These are phyloP conservation scores for Boletales sp. DNA, from an alignment of 768 basidiomycete species.

Conservation along the genomic window DNA sequence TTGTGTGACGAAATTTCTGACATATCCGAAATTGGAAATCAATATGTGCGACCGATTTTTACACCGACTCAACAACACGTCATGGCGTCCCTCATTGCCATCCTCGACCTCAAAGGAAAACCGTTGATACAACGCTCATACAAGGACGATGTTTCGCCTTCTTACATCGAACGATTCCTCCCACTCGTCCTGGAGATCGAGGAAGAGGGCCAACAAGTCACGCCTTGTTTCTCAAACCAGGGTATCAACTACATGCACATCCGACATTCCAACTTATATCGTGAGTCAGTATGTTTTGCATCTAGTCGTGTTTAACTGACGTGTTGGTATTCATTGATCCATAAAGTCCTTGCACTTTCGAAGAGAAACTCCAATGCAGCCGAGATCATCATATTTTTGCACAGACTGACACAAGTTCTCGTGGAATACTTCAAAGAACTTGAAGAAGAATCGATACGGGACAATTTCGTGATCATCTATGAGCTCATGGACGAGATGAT, in stretches of 20 bases:
- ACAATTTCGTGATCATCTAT: conserved; percentile 99
- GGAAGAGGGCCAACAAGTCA: conserved; percentile 94
- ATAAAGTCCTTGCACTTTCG: conserved; percentile 85
- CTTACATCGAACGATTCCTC: conserved; percentile 90
- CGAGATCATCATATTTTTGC: conserved; percentile 94
- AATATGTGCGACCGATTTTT: not conserved
- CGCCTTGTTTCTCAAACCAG: conserved; percentile 92
- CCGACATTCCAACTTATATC: conserved; percentile 93
- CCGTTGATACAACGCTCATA: conserved; percentile 96
- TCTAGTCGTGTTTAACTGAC: not conserved
- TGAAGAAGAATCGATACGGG: conserved; percentile 97
- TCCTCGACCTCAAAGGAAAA: conserved; percentile 98
- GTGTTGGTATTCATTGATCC: not conserved
- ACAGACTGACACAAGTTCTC: conserved; percentile 87
- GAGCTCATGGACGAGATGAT: conserved; percentile 99
- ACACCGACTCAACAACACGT: not conserved
- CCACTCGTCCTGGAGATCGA: conserved; percentile 93
- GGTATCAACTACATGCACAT: conserved; percentile 99
- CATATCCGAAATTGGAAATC: conserved; percentile 12
- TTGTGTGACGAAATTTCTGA: too few species aligned
- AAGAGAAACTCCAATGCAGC: conserved; percentile 95
- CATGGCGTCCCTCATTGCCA: conserved; percentile 77
- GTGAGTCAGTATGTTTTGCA: conserved; percentile 44
- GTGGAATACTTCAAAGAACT: conserved; percentile 99
- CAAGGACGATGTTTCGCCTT: conserved; percentile 88